Base-by-base conservation (phyloP, 345 rosid genomes). In the Excoecaria agallocha region DNA sequence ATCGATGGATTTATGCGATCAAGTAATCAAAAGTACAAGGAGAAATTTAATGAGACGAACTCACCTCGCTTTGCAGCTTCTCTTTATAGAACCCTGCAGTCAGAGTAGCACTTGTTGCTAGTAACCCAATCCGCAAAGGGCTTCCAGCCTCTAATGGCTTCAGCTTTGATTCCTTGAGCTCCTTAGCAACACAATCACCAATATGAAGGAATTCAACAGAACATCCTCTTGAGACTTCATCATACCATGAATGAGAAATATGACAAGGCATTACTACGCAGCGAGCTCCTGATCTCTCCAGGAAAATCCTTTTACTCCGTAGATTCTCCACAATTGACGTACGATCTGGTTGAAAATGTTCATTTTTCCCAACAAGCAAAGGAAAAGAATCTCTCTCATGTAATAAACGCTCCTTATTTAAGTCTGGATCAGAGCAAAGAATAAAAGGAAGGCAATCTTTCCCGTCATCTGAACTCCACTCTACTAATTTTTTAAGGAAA, bases 401-500 rank as follows among this genome's bases (percentile, higher is more conserved):
- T 16, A 69, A 74, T 64, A 82, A 69, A 63, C 88, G 89, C 72
- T 90, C 87, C 79, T 83, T 83, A 74, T 69, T 87, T 75, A 90
- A 80, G 12, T 56, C 64, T 15, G 98, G 93, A 82, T 93, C 96
- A 30, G 94, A 89, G 78, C 91, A 88, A 72, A 89, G 86, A 71
- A 89, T 83, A 10, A 88, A 88, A 13, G 98, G 92, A 66, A 85
- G 68, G 55, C 82, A 60, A 84, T 82, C 77, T 75, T 80, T 70
- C 76, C 82, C 87, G 12, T 78, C 88, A 76, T 80, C 70, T 63
- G 85, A 79, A 68, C 89, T 87, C 90, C 83, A 81, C 15, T 84
- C 76, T 16, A 85, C 88, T 13, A 91, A 75, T 77, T 88, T 93
- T 74, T 65, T 80, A 78, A 86, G 50, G 78, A 93, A 91, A 58